Percentiles rank a stretch among this genome's conserved stretches.
phyloP scores from a whole-genome alignment of 148 eudicot genomes.

The Chenopodium album region DNA sequence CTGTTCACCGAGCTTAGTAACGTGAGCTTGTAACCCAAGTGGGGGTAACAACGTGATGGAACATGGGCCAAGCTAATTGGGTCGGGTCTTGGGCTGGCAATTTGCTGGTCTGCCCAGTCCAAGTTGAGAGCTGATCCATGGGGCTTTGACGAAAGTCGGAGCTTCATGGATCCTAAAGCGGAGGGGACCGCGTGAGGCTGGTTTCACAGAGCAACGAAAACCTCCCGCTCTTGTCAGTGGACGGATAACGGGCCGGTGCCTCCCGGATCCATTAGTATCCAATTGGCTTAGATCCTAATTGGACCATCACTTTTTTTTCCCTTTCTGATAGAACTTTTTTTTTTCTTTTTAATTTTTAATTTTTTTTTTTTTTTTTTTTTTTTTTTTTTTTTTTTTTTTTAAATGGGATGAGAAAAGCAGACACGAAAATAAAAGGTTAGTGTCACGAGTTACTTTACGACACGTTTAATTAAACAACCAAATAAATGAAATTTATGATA shows the following conservation, averaged over 20 bases:
- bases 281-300: not conserved
- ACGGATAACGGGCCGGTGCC: constrained; percentile 16
- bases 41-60: constrained; percentile 3
- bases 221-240: constrained; percentile 23
- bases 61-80: not conserved
- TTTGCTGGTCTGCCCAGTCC: constrained; percentile 14
- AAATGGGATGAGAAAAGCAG: no score
- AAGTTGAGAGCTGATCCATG: constrained; percentile 13
- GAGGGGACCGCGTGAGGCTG: constrained; percentile 23
- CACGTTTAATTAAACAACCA: no score
- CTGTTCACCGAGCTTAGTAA: not conserved
- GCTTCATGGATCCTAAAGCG: constrained; percentile 7
- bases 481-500: no score
- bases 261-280: constrained; percentile 12
- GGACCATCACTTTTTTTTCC: constrained; percentile 13
- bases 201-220: not conserved
- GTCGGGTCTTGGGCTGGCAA: not conserved
- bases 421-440: no score
- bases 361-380: not conserved
- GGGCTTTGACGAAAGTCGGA: not conserved
- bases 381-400: not conserved
- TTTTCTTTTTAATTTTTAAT: not conserved
- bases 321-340: no score
- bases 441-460: no score
- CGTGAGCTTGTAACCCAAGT: constrained; percentile 23